phyloP scores from a whole-genome alignment of 345 rosid genomes.

The Euclidium syriacum region DNA sequence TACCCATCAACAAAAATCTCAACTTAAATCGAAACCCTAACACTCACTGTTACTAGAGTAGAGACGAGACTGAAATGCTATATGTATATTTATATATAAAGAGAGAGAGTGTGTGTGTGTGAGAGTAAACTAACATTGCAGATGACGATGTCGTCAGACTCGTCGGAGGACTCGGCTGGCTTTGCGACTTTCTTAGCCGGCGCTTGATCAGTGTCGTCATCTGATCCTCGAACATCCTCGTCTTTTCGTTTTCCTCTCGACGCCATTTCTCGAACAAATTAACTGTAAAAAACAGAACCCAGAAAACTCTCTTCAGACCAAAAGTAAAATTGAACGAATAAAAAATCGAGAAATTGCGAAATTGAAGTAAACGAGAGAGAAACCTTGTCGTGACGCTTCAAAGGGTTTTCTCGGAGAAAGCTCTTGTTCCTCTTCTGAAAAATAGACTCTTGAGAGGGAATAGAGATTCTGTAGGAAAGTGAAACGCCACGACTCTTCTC shows the following conservation, averaged over 20 bases:
- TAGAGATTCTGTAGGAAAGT: not conserved
- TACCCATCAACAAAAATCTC: not conserved
- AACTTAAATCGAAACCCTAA: conserved; percentile 15
- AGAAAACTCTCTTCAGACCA: conserved; percentile 15
- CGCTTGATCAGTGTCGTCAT: conserved; percentile 54
- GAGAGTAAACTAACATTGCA: conserved; percentile 50
- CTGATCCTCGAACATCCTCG: conserved; percentile 45
- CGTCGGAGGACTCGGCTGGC: conserved; percentile 46
- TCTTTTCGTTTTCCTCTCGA: conserved; percentile 81
- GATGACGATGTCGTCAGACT: conserved; percentile 60
- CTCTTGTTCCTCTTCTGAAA: conserved; percentile 1
- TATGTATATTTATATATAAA: too few relatives aligned
- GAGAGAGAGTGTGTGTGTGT: not conserved
- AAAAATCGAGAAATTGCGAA: not conserved
- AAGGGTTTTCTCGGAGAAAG: not conserved
- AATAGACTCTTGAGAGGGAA: not conserved
- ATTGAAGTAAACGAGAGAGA: not conserved
- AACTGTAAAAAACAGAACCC: not conserved
- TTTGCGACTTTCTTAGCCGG: conserved; percentile 63
- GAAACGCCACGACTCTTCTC: not conserved
- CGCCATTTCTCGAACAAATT: conserved; percentile 40
- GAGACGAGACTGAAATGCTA: not conserved
- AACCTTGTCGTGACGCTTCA: conserved; percentile 9
- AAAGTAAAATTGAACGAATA: not conserved
- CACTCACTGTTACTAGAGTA: not conserved